Evolutionary conservation across 441 rosid species (phyloP), one percentile per base, ranked within the genome.

Genomic region (Adansonia gregorii): DNA sequence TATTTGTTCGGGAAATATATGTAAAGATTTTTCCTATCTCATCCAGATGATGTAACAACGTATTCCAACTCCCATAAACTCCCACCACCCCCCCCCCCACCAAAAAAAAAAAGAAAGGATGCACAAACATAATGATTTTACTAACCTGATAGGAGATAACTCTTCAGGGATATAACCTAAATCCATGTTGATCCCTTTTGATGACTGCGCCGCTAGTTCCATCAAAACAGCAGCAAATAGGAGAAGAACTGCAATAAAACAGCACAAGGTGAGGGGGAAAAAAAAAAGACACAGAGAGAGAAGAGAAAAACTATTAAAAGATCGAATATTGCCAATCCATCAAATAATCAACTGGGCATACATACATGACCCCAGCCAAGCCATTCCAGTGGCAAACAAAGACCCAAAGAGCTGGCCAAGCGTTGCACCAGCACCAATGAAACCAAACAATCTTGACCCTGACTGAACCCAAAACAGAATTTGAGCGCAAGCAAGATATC

Each of bases 361-460:
- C 95, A 11, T 91, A 95, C 99, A 84, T 83, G 99, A 90, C 14
- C 99, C 98, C 87, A 95, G 75, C 94, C 98, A 91, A 67, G 97
- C 95, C 92, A 93, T 85, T 68, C 80, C 86, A 20, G 95, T 85
- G 54, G 98, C 99, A 87, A 92, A 92, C 74, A 95, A 86, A 1
- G 97, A 93, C 35, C 99, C 98, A 86, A 91, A 90, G 80, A 95
- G 97, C 92, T 95, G 96, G 27, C 99, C 98, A 66, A 95, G 89
- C 20, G 98, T 95, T 67, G 99, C 99, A 76, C 97, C 99, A 70
- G 98, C 99, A 79, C 99, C 99, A 76, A 93, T 88, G 88, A 93
- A 92, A 71, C 98, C 99, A 45, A 95, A 95, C 87, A 93, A 88
- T 88, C 99, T 89, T 71, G 97, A 92, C 83, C 99, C 98, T 89